Evolutionary conservation across 78 protist genomes (phyloP).

Genomic region (Cavenderia fasciculata): DNA sequence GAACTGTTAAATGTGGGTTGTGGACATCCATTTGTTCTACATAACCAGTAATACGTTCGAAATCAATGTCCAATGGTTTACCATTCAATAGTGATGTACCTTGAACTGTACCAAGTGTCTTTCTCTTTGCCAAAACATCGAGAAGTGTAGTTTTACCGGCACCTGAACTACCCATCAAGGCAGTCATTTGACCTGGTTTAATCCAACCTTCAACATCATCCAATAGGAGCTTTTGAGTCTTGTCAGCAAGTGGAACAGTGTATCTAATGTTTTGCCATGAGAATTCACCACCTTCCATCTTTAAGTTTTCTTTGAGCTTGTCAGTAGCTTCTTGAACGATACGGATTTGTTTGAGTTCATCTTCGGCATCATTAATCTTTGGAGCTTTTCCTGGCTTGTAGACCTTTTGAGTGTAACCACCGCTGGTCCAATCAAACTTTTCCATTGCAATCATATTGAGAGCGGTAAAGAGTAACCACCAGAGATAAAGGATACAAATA

Average conservation of each 20-base stretch:
- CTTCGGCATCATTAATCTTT: constrained; percentile 62
- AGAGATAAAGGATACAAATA: not conserved
- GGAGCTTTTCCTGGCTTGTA: constrained; percentile 76
- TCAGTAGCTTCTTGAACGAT: constrained; percentile 58
- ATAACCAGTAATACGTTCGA: constrained; percentile 74
- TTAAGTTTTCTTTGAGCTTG: constrained; percentile 7
- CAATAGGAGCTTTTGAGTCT: not conserved
- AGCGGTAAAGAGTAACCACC: constrained; percentile 30
- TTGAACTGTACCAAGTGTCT: constrained; percentile 79
- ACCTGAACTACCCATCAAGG: constrained; percentile 82
- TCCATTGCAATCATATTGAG: constrained; percentile 59
- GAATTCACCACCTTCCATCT: constrained; percentile 58
- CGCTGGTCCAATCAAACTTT: constrained; percentile 52
- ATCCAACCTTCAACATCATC: constrained; percentile 52
- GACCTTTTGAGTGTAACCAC: constrained; percentile 79
- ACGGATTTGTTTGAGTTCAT: constrained; percentile 15
- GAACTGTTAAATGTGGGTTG: constrained; percentile 50
- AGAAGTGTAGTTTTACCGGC: constrained; percentile 91
- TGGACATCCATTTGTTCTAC: constrained; percentile 82
- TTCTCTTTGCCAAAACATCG: constrained; percentile 88
- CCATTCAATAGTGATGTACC: constrained; percentile 87
- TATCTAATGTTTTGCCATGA: constrained; percentile 50
- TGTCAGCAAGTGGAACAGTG: constrained; percentile 45
- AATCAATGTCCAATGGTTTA: constrained; percentile 60
- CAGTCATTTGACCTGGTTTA: constrained; percentile 80